Evolutionary conservation across 2,329 filamentous ascomycete genomes (phyloP).

Genomic region (Periglandula ipomoeae): DNA sequence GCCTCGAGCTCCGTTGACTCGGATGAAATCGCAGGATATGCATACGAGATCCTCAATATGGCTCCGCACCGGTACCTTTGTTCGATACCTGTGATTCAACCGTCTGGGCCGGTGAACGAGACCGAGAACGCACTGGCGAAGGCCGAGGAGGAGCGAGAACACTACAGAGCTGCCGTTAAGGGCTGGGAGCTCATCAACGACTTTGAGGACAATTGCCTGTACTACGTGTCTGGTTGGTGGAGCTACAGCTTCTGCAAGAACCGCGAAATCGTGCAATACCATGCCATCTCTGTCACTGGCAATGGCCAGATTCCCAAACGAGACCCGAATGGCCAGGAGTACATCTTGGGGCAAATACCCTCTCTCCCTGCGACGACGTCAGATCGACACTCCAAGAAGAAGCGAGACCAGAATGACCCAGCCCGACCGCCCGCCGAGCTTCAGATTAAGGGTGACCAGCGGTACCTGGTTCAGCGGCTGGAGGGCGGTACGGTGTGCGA

Average conservation of each 20-base stretch:
- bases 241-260: slow-evolving; percentile 93
- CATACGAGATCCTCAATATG: slow-evolving; percentile 68
- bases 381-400: slow-evolving; percentile 9
- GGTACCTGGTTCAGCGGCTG: slow-evolving; percentile 78
- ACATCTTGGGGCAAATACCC: slow-evolving; percentile 57
- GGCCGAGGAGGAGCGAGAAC: slow-evolving; percentile 71
- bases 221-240: slow-evolving; percentile 83
- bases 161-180: slow-evolving; percentile 63
- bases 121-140: slow-evolving; percentile 58
- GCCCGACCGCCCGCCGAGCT: slow-evolving; percentile 48
- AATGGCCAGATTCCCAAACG: slow-evolving; percentile 66
- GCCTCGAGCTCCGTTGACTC: slow-evolving; percentile 18
- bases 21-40: slow-evolving; percentile 18
- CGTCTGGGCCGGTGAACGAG: slow-evolving; percentile 47
- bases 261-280: slow-evolving; percentile 80
- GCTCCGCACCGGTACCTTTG: slow-evolving; percentile 70
- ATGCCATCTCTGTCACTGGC: slow-evolving; percentile 61
- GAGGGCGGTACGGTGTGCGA: slow-evolving; percentile 77
- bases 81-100: slow-evolving; percentile 63
- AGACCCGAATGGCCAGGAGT: slow-evolving; percentile 68
- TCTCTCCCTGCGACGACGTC: slow-evolving; percentile 21
- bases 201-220: slow-evolving; percentile 77
- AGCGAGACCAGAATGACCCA: slow-evolving; percentile 14
- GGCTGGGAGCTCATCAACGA: slow-evolving; percentile 73
- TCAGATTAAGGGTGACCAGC: slow-evolving; percentile 72